A percentile compares a stretch with the other conserved stretches of the same genome.
phyloP scores from a whole-genome alignment of 352 stramenopile species.

The Aphanomyces cochlioides region DNA sequence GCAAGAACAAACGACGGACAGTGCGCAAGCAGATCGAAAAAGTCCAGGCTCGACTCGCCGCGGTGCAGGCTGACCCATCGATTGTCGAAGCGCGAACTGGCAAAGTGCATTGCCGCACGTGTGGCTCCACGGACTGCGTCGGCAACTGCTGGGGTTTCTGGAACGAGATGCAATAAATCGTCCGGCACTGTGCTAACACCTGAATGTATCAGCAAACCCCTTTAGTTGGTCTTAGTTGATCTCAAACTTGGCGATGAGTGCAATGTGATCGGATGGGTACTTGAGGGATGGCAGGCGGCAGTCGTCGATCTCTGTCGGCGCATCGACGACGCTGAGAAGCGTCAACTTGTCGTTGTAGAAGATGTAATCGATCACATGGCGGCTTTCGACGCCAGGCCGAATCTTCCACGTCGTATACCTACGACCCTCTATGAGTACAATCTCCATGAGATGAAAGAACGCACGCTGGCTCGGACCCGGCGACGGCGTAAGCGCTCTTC shows the following conservation, averaged over 20 bases:
- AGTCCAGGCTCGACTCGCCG: slow-evolving; percentile 44
- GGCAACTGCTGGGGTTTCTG: slow-evolving; percentile 77
- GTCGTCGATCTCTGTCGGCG: not conserved
- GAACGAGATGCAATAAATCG: slow-evolving; percentile 40
- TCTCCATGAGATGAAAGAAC: not conserved
- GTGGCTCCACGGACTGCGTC: slow-evolving; percentile 45
- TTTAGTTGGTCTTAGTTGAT: not conserved
- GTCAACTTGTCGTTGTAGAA: not conserved
- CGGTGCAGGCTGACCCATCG: slow-evolving; percentile 43
- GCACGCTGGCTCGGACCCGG: not conserved
- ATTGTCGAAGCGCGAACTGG: slow-evolving; percentile 38
- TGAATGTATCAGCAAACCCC: not conserved
- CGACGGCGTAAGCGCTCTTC: not conserved
- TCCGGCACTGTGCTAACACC: no score
- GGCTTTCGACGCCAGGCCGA: not conserved
- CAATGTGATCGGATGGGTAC: not conserved
- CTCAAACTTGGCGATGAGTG: not conserved
- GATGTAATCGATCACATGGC: not conserved
- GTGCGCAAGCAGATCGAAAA: slow-evolving; percentile 70
- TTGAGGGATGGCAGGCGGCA: slow-evolving; percentile 1
- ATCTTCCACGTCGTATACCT: slow-evolving; percentile 3
- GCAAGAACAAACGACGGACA: slow-evolving; percentile 65
- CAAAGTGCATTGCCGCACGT: slow-evolving; percentile 66
- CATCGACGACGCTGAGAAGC: not conserved
- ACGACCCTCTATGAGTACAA: not conserved